phyloP scores from a whole-genome alignment of 306 rosid species.

The Begonia fuchsioides region DNA sequence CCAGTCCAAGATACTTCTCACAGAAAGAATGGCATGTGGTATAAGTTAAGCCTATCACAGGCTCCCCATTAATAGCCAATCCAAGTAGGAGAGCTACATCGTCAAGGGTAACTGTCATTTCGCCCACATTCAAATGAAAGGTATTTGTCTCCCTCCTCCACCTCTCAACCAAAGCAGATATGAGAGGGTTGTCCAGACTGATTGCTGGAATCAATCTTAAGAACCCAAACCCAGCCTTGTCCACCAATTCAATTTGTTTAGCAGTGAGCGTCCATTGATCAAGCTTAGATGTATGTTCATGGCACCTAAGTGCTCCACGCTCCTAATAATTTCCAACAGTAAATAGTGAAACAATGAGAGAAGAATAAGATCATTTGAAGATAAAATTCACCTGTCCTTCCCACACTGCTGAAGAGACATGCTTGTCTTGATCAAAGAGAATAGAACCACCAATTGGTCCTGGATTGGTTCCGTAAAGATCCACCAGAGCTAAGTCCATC shows the following conservation, averaged over 20 bases:
- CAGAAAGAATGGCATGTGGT: slow-evolving; percentile 77
- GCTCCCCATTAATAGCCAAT: slow-evolving; percentile 86
- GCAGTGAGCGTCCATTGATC: slow-evolving; percentile 82
- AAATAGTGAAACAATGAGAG: slow-evolving; percentile 2
- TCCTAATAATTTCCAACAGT: slow-evolving; percentile 27
- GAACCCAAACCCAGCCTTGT: slow-evolving; percentile 80
- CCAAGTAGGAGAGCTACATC: slow-evolving; percentile 90
- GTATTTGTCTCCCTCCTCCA: slow-evolving; percentile 99
- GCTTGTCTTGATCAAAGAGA: slow-evolving; percentile 96
- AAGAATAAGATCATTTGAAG: slow-evolving; percentile 6
- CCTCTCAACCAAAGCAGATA: slow-evolving; percentile 93
- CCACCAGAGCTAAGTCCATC: slow-evolving; percentile 55
- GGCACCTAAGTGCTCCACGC: slow-evolving; percentile 99
- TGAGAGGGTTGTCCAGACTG: slow-evolving; percentile 92
- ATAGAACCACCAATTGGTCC: slow-evolving; percentile 86
- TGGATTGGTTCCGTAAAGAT: slow-evolving; percentile 75
- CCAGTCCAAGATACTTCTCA: slow-evolving; percentile 67
- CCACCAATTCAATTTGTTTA: slow-evolving; percentile 68
- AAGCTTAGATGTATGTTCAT: slow-evolving; percentile 93
- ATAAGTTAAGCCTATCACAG: slow-evolving; percentile 82
- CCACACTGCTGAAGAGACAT: slow-evolving; percentile 94
- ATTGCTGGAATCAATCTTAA: slow-evolving; percentile 89
- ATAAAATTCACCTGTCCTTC: slow-evolving; percentile 79
- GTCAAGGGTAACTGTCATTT: slow-evolving; percentile 85
- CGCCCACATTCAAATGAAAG: slow-evolving; percentile 94